Base-by-base conservation (phyloP, 2,329 filamentous ascomycete genomes). In the Raffaelea albimanens region DNA sequence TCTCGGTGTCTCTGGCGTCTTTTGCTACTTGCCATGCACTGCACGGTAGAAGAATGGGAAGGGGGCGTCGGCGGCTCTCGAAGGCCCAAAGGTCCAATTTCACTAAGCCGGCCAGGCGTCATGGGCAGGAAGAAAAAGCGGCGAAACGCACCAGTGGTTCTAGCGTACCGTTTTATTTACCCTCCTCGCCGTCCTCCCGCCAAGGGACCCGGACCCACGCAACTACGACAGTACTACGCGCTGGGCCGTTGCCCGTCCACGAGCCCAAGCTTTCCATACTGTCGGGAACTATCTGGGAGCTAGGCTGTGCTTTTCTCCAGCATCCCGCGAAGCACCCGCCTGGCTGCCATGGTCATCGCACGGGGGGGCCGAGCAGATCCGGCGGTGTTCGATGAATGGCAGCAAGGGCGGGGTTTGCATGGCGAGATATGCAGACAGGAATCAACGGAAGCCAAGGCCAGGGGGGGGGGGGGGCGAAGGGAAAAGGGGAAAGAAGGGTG, bases 211-310 rank as follows among this genome's bases (percentile, higher is more conserved):
- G 42, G 42, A 7, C 44, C 36, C 44, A 45, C 36, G 44, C 19
- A 31, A 33, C 44, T 40, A 40, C n/a, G 22, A 39, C 13, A 36
- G 34, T 38, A 16, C 34, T 38, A 38, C 18, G 34, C 34, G 5
- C 34, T 44, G 43, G 33, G 18, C 14, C 14, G 31, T 21, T 44
- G 18, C 4, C 18, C 22, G 43, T 33, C 41, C 38, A 29, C 34
- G 19, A 40, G 16, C 43, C 38, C 19, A 39, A 46, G 43, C 47
- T 49, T 46, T 43, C 47, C 47, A 44, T 23, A 40, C 40, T 36
- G 23, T 46, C 44, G 47, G 44, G 47, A 42, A 49, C 39, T 25
- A 19, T 44, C 21, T 9, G 19, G 21, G 18, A 29, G 47, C 39
- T 29, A 29, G 25, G 25, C 25, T 29, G 25, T 29, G 25, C 25